Base-by-base conservation (phyloP, 306 rosid species). In the Astragalus membranaceus region DNA sequence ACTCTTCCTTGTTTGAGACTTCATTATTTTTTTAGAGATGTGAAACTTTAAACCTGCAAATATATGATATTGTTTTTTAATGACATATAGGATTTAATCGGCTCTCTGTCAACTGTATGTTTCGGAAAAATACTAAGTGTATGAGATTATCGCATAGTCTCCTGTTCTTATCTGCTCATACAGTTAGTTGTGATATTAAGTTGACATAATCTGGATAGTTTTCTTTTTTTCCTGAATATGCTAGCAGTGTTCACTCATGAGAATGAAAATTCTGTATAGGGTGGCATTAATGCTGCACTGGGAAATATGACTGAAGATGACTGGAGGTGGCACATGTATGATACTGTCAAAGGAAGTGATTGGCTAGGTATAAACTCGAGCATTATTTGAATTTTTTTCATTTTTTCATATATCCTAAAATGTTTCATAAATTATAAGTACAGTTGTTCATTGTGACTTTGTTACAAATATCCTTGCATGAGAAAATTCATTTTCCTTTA, bases 301-400 rank as follows among this genome's bases (percentile, higher is more conserved):
- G 98, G 98, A 75, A 89, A 92, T 77, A 89, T 92, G 98, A 51
- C 80, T 5, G 98, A 92, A 81, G 98, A 89, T 85, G 98, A 92
- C 80, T 89, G 96, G 96, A 89, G 98, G 82, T 92, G 98, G 92
- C 98, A 92, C 85, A 92, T 92, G 96, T 92, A 92, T 32, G 98
- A 89, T 83, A 92, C 96, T 15, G 96, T 92, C 72, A 92, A 92
- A 74, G 96, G 96, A 82, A 92, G 98, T 72, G 98, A 92, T 77
- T 92, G 98, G 95, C 85, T 89, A 47, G 96, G 98, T 89, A 75
- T 17, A 7, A 43, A 39, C 71, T 50, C 14, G 2, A 32, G 5
- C 37, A 54, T 23, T 49, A 16, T 70, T 50, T 47, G 35, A 62
- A 42, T 11, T 42, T 57, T 51, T 20, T 47, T 41, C 54, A n/a